phyloP scores from a whole-genome alignment of 225 moss, liverwort and hornwort species.

The Polytrichum commune region DNA sequence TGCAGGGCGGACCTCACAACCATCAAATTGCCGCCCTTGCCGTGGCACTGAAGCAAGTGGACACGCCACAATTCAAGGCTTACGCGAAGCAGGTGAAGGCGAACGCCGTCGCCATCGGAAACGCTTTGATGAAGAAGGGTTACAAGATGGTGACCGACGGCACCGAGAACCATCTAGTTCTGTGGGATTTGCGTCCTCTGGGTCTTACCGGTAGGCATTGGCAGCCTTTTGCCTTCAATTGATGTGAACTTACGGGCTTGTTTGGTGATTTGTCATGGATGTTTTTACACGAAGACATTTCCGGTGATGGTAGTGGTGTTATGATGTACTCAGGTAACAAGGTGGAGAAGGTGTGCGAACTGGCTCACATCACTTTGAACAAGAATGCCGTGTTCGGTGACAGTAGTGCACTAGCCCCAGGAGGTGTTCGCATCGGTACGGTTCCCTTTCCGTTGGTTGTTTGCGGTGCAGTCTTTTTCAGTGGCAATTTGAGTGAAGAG shows the following conservation, averaged over 20 bases:
- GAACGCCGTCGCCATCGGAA: constrained; percentile 74
- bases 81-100: constrained; percentile 91
- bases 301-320: too few relatives aligned
- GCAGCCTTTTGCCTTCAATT: too few relatives aligned
- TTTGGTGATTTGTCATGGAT: fast-evolving
- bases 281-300: too few relatives aligned
- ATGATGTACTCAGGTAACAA: constrained; percentile 55
- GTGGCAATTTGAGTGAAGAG: too few relatives aligned
- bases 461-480: too few relatives aligned
- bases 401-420: constrained; percentile 86
- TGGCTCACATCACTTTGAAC: constrained; percentile 86
- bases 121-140: constrained; percentile 71
- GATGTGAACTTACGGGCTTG: fast-evolving
- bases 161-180: constrained; percentile 83
- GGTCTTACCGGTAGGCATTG: constrained; percentile 62
- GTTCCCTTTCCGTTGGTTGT: too few relatives aligned
- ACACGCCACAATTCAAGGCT: constrained; percentile 80
- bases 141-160: constrained; percentile 90
- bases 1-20: constrained; percentile 96
- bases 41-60: constrained; percentile 86
- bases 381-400: constrained; percentile 98
- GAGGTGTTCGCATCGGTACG: constrained; percentile 78
- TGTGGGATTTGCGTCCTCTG: constrained; percentile 85
- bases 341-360: constrained; percentile 91
- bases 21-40: constrained; percentile 90